Conservation (phyloP, 2,329 filamentous ascomycete species). For the Rasamsonia emersonii region DNA sequence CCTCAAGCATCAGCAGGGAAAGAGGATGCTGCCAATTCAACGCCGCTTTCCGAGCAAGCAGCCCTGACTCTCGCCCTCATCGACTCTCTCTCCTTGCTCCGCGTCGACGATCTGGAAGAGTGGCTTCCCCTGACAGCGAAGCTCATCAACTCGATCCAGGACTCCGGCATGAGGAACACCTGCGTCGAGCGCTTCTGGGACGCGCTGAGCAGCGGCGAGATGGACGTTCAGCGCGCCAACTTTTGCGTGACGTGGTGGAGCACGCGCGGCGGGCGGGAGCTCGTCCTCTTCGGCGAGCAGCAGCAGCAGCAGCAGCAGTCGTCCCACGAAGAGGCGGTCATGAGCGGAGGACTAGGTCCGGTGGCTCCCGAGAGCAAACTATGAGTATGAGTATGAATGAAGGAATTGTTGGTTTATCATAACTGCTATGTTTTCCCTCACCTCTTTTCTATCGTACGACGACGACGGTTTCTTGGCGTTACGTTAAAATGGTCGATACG, state of each 20-base stretch:
- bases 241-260: constrained; percentile 84
- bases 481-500: too few relatives aligned
- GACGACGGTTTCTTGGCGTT: too few relatives aligned
- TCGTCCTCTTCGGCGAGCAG: constrained; percentile 40
- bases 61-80: constrained; percentile 68
- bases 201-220: constrained; percentile 68
- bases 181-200: constrained; percentile 71
- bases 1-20: constrained; percentile 26
- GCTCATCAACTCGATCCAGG: constrained; percentile 55
- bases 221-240: constrained; percentile 76
- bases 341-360: constrained; percentile 47
- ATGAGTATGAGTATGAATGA: too few relatives aligned
- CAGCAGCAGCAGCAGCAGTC: constrained; percentile 51
- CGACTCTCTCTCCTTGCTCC: constrained; percentile 67
- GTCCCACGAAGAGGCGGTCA: constrained; percentile 41
- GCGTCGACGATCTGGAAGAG: constrained; percentile 62
- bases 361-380: constrained; percentile 40
- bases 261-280: constrained; percentile 51
- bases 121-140: constrained; percentile 69
- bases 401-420: constrained; percentile 1
- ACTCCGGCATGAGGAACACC: constrained; percentile 52
- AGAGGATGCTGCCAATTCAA: constrained; percentile 23
- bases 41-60: constrained; percentile 60
- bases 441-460: too few relatives aligned
- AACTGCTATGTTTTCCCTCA: too few relatives aligned